A percentile compares a stretch with the other conserved stretches of the same genome.
These are phyloP conservation scores for Shiraia sp. DNA, from an alignment of 2,329 filamentous ascomycete genomes.

Conservation along the genomic window DNA sequence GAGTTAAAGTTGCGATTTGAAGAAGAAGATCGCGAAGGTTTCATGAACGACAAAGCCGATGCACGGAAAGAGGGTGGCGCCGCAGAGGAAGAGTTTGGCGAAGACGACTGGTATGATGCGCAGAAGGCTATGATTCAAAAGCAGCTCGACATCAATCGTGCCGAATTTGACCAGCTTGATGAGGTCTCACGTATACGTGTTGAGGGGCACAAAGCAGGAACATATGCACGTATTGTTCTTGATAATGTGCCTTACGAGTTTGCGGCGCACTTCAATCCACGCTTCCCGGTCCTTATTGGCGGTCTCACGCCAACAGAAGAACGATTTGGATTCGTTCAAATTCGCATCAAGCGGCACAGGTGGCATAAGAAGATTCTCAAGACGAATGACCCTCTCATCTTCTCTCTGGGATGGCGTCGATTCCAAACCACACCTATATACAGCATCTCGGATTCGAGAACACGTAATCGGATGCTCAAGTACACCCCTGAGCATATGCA, in stretches of 20 bases:
- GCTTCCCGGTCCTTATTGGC: constrained; percentile 83
- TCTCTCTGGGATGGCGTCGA: constrained; percentile 92
- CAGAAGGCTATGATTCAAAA: constrained; percentile 95
- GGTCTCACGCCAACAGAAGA: constrained; percentile 94
- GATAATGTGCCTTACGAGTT: constrained; percentile 92
- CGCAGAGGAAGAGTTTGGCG: constrained; percentile 80
- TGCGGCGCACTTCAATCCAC: constrained; percentile 76
- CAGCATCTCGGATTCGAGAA: constrained; percentile 91
- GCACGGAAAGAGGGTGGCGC: constrained; percentile 67
- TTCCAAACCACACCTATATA: constrained; percentile 94
- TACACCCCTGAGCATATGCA: constrained; percentile 99
- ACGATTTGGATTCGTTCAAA: constrained; percentile 91
- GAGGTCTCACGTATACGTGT: constrained; percentile 79
- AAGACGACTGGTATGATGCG: constrained; percentile 98
- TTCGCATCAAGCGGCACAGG: constrained; percentile 93
- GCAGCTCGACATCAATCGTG: constrained; percentile 94
- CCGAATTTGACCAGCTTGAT: constrained; percentile 87
- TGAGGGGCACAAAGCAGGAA: constrained; percentile 89
- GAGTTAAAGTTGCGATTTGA: constrained; percentile 94
- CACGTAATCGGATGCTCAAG: constrained; percentile 95
- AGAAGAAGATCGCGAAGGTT: constrained; percentile 96
- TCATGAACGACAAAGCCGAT: constrained; percentile 84
- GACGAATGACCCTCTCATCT: constrained; percentile 95
- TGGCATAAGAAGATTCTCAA: constrained; percentile 99
- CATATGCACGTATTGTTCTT: constrained; percentile 88